Evolutionary conservation across 2,329 filamentous ascomycete species (phyloP).

Genomic region (Penicillium verrucosum): DNA sequence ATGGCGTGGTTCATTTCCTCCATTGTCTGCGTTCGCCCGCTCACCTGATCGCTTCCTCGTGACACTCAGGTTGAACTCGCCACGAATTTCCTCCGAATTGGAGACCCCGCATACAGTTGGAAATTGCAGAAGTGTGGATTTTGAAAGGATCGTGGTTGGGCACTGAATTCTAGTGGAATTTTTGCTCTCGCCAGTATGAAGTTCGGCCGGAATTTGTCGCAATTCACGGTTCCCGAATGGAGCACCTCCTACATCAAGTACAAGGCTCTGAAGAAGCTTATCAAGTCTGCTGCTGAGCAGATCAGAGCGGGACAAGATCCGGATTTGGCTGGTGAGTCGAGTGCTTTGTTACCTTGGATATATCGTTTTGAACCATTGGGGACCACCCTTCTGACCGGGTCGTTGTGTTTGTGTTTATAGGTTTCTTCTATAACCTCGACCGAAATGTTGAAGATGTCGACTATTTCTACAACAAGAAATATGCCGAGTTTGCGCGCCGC

Average conservation of each 20-base stretch:
- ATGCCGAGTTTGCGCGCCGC: constrained; percentile 76
- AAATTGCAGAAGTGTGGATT: background rate
- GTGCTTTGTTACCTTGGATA: constrained; percentile 6
- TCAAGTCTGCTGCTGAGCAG: constrained; percentile 70
- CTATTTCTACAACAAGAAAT: constrained; percentile 95
- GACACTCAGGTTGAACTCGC: constrained; percentile 16
- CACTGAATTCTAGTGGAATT: background rate
- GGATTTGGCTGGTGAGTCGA: constrained; percentile 80
- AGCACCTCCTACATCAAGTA: constrained; percentile 51
- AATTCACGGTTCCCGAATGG: constrained; percentile 52
- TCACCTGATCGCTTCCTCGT: constrained; percentile 23
- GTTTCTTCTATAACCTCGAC: constrained; percentile 95
- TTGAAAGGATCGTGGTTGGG: background rate
- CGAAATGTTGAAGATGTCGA: constrained; percentile 97
- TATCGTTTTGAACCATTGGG: constrained; percentile 6
- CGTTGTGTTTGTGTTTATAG: constrained; percentile 48
- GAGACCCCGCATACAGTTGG: background rate
- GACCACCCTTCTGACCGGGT: constrained; percentile 19
- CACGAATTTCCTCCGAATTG: constrained; percentile 1
- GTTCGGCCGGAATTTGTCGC: constrained; percentile 49
- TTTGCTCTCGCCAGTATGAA: constrained; percentile 41
- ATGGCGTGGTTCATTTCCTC: constrained; percentile 16
- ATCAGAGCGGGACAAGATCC: constrained; percentile 69
- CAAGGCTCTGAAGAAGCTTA: constrained; percentile 77
- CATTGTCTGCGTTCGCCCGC: constrained; percentile 19